Evolutionary conservation across 306 rosid species (phyloP), one percentile per base, ranked within the genome.

Genomic region (Corylus avellana): DNA sequence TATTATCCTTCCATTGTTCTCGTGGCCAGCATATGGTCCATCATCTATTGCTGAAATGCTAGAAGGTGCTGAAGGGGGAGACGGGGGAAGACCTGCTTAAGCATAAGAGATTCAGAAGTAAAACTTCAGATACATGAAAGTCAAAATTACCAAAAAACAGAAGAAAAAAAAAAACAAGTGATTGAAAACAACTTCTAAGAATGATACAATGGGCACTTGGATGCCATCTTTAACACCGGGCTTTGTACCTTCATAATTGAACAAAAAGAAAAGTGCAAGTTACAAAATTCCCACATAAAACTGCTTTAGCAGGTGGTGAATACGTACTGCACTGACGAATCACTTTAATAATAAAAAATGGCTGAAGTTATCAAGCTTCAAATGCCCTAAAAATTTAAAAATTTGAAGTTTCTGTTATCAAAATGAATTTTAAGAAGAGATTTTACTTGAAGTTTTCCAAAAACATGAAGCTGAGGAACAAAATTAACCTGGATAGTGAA

Each of bases 81-180:
- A 95, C 17, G 98, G 97, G 42, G 99, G 99, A 84, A 95, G 98
- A 80, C 97, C 98, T 94, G 92, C 82, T 78, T n/a, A 66, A 42
- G 64, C 44, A 58, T 29, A 75, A 79, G 73, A 75, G 39, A 53
- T 68, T 73, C 73, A 71, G 77, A 84, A 73, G 66, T 62, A 68
- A 82, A 72, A 76, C 70, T 78, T 71, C 63, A 74, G 42, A 69
- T 18, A 67, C 17, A 42, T 4, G 27, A 3, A 18, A 17, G 7
- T 39, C 25, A 42, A 18, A 42, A 20, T 22, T 25, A 27, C 14
- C 53, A 49, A 49, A 49, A 49, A 49, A 2, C 2, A 9, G 2
- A 8, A 10, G 49, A 12, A 46, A 49, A 5, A 17, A 12, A 25
- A n/a, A 14, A 22, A 39, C 9, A 9, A 1, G 6, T 12, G 5